A percentile compares a stretch with the other conserved stretches of the same genome.
Conservation (phyloP, 257 asterid genomes). For the Knoxia roxburghii region DNA sequence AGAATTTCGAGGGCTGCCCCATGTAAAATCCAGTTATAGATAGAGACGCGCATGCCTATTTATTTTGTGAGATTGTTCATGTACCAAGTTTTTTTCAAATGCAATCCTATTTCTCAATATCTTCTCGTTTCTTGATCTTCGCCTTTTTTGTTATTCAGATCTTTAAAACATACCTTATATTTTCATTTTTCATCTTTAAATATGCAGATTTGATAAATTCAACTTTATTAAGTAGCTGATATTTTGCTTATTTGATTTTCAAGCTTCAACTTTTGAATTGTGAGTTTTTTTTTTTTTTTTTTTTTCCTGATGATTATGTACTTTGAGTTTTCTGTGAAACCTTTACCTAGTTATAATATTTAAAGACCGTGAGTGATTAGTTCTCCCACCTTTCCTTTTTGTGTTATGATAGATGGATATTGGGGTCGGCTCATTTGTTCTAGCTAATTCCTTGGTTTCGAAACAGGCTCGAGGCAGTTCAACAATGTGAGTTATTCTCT, state of each 20-base stretch:
- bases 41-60: background rate
- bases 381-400: constrained; percentile 5
- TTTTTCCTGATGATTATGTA: background rate
- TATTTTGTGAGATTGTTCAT: background rate
- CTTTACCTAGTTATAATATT: background rate
- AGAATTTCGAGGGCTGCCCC: background rate
- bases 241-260: background rate
- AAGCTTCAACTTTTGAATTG: background rate
- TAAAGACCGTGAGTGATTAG: constrained; percentile 9
- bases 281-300: too few species aligned
- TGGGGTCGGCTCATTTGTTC: constrained; percentile 89
- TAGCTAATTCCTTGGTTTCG: constrained; percentile 83
- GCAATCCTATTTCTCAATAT: background rate
- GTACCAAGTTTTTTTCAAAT: background rate
- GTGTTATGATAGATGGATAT: constrained; percentile 75
- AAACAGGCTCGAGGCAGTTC: constrained; percentile 79
- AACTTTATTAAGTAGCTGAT: background rate
- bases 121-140: background rate
- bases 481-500: constrained; percentile 38
- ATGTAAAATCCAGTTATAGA: background rate
- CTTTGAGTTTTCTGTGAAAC: background rate
- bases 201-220: background rate
- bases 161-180: background rate
- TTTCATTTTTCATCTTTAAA: background rate
- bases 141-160: background rate